Base-by-base conservation (phyloP, 495 filamentous ascomycete species). In the Aspergillus diversus region DNA sequence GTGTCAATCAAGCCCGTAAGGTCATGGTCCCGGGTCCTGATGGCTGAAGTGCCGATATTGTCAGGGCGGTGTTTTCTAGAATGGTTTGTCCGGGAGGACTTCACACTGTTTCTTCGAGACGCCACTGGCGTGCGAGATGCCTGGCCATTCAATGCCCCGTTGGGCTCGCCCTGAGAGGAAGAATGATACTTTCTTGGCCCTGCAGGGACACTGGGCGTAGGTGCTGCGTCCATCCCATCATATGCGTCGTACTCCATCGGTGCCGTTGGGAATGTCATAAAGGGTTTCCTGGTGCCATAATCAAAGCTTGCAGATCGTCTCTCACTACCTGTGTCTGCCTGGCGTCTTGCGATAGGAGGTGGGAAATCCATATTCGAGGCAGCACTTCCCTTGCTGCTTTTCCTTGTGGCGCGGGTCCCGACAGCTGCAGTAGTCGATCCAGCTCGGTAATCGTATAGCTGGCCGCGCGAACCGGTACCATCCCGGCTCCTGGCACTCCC, bases 191-290 rank as follows among this genome's bases (percentile, higher is more conserved):
- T 77, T 31, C 91, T 84, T 55, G 93, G 92, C 12, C 93, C 94
- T 48, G 81, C 89, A 17, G 92, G 93, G 53, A 99, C 79, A 46
- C 87, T 95, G 27, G 95, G 95, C 21, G 89, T 93, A 12, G 93
- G 94, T 33, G 95, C 95, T 60, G 93, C 91, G 68, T 97, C 92
- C 72, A 89, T 85, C 59, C 86, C 81, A 66, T 87, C 73, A 57
- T 84, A 83, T n/a, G 69, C 57, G 43, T 74, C 73, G 58, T 75
- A 67, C 7, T 66, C 69, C 4, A 58, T 31, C 37, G 55, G 37
- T 11, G 64, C 16, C 8, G 74, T 70, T 6, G 70, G 33, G 49
- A 75, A 77, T 3, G 71, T 69, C 12, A 71, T 59, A 42, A 72
- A 76, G 0, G 75, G 68, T 57, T 69, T 73, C 59, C 75, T 67